Conservation (phyloP, 176 grass and related monocot genomes). For the Pontederia paniculata region DNA sequence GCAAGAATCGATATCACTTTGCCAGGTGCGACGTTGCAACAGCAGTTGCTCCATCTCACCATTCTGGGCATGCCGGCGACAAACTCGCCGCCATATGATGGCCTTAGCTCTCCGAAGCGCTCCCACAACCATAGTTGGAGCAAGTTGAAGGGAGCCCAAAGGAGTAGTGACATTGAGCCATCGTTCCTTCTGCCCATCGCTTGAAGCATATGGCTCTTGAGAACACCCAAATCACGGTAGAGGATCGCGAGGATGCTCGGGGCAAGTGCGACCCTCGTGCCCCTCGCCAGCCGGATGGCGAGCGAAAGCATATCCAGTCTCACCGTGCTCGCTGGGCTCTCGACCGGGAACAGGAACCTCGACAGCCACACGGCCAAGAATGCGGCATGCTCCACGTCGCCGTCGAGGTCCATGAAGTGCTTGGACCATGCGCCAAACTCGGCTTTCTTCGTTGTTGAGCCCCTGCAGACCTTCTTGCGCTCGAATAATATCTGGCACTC, state of each 20-base stretch:
- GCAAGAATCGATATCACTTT: constrained; percentile 23
- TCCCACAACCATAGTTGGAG: constrained; percentile 84
- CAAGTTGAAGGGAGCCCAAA: constrained; percentile 55
- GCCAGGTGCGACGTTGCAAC: constrained; percentile 30
- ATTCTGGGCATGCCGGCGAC: constrained; percentile 32
- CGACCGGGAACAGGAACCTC: constrained; percentile 52
- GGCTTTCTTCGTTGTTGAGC: constrained; percentile 65
- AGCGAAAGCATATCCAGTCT: constrained; percentile 44
- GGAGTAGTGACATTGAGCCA: constrained; percentile 27
- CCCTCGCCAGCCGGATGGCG: constrained; percentile 45
- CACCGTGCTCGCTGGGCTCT: constrained; percentile 54
- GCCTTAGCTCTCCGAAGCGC: constrained; percentile 42
- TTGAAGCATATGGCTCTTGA: constrained; percentile 36
- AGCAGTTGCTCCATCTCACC: constrained; percentile 52
- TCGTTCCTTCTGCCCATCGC: constrained; percentile 7
- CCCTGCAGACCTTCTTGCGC: constrained; percentile 51
- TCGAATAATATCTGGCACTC: constrained; percentile 43
- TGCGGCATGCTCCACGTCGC: constrained; percentile 50
- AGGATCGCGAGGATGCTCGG: constrained; percentile 53
- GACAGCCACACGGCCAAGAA: constrained; percentile 78
- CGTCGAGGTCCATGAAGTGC: constrained; percentile 38
- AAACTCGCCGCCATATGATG: constrained; percentile 18
- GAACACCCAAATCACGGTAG: constrained; percentile 57
- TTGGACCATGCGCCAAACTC: constrained; percentile 66
- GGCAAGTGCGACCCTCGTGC: constrained; percentile 48